phyloP scores from a whole-genome alignment of 2,329 filamentous ascomycete species.

The Xylariaceae sp. region DNA sequence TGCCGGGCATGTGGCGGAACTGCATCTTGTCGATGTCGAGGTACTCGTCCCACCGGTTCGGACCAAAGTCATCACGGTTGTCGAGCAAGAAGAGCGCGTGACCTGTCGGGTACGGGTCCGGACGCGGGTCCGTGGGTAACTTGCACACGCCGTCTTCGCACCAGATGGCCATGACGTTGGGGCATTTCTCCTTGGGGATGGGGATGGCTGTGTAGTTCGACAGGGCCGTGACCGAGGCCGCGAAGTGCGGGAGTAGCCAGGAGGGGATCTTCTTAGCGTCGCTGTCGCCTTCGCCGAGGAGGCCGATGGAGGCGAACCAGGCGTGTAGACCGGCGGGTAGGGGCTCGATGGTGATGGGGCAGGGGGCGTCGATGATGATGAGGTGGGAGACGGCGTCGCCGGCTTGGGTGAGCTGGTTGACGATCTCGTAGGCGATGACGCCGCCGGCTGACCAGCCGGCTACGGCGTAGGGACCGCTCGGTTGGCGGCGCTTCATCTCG shows the following conservation, averaged over 20 bases:
- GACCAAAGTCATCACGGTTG: slow-evolving; percentile 65
- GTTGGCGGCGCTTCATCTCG: slow-evolving; percentile 67
- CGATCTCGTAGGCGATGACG: slow-evolving; percentile 64
- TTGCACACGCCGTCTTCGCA: slow-evolving; percentile 70
- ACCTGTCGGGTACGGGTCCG: slow-evolving; percentile 53
- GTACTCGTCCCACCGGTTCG: slow-evolving; percentile 65
- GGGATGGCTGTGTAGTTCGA: slow-evolving; percentile 63
- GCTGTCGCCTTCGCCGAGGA: slow-evolving; percentile 58
- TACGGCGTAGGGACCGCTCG: slow-evolving; percentile 60
- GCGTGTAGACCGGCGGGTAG: slow-evolving; percentile 62
- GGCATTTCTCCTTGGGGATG: slow-evolving; percentile 53
- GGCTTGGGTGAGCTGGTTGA: slow-evolving; percentile 52
- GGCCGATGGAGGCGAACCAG: slow-evolving; percentile 67
- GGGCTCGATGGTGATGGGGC: slow-evolving; percentile 62
- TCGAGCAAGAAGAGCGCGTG: slow-evolving; percentile 67
- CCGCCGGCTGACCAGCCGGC: slow-evolving; percentile 75
- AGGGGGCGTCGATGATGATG: slow-evolving; percentile 62
- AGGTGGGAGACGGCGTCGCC: slow-evolving; percentile 55
- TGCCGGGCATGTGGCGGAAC: slow-evolving; percentile 63
- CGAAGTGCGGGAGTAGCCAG: slow-evolving; percentile 73
- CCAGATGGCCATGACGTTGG: slow-evolving; percentile 62
- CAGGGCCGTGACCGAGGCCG: slow-evolving; percentile 61
- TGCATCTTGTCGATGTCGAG: slow-evolving; percentile 56
- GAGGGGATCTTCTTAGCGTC: slow-evolving; percentile 53
- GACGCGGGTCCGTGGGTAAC: slow-evolving; percentile 58